phyloP scores from a whole-genome alignment of 805 yeast species.

The Starmera quercuum region DNA sequence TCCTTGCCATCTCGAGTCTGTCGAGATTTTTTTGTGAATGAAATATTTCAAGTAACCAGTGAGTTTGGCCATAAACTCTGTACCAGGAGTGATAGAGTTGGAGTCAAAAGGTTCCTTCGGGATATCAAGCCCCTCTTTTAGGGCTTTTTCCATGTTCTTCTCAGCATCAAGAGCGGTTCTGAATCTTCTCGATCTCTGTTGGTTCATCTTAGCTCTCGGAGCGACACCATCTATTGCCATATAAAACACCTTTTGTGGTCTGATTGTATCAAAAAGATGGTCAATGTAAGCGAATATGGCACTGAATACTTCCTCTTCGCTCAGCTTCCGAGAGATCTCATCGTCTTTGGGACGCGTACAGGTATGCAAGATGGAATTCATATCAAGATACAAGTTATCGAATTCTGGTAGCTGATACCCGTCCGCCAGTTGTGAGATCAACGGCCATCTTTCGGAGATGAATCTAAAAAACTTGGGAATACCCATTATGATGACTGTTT shows the following conservation, averaged over 20 bases:
- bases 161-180: constrained; percentile 93
- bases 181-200: constrained; percentile 93
- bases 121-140: constrained; percentile 60
- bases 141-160: constrained; percentile 64
- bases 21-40: constrained; percentile 79
- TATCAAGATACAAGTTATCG: constrained; percentile 90
- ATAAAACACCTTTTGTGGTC: constrained; percentile 79
- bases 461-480: constrained; percentile 95
- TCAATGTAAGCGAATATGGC: constrained; percentile 94
- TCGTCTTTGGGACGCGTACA: constrained; percentile 86
- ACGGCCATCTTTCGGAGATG: constrained; percentile 98
- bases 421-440: constrained; percentile 79
- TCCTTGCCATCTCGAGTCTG: constrained; percentile 81
- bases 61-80: constrained; percentile 89
- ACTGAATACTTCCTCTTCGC: constrained; percentile 88
- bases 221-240: constrained; percentile 99
- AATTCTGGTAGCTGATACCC: constrained; percentile 84
- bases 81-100: constrained; percentile 93
- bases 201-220: constrained; percentile 97
- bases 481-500: too few species aligned
- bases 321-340: constrained; percentile 53
- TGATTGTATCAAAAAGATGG: constrained; percentile 80
- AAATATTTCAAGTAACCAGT: constrained; percentile 78
- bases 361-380: constrained; percentile 93
- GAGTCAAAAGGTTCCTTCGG: constrained; percentile 89